These are phyloP conservation scores for Colletotrichum sp. DNA, from an alignment of 2,329 filamentous ascomycete species.

Conservation along the genomic window DNA sequence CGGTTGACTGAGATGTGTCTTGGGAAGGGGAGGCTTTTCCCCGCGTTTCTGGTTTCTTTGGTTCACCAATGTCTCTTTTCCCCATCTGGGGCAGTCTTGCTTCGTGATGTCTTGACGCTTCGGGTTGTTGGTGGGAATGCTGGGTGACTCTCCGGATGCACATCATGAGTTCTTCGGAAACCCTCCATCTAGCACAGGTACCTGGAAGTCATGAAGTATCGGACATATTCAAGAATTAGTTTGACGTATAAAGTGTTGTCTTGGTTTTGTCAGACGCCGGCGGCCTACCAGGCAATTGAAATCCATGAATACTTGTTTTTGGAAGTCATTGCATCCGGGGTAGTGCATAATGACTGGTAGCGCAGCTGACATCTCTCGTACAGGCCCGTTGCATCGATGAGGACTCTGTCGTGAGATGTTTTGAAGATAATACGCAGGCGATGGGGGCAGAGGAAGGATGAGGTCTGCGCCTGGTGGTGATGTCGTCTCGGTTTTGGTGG, in stretches of 20 bases:
- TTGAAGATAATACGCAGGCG: background rate
- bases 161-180: fast-evolving
- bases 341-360: fast-evolving
- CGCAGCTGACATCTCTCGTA: fast-evolving
- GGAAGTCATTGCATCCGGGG: background rate
- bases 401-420: background rate
- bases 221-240: fast-evolving
- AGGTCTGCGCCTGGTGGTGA: fast-evolving
- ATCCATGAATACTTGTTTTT: background rate
- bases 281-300: background rate
- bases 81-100: background rate
- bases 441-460: background rate
- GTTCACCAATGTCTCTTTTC: background rate
- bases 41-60: background rate
- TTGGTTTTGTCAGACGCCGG: background rate
- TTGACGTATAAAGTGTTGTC: background rate
- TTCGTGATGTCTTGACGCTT: background rate
- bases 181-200: fast-evolving
- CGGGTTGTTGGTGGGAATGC: background rate
- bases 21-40: background rate
- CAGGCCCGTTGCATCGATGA: fast-evolving
- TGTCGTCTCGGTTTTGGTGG: background rate
- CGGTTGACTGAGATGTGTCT: background rate
- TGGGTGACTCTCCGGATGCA: background rate
- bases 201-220: background rate